phyloP scores from a whole-genome alignment of 441 rosid genomes.

The Gossypium schwendimanii region DNA sequence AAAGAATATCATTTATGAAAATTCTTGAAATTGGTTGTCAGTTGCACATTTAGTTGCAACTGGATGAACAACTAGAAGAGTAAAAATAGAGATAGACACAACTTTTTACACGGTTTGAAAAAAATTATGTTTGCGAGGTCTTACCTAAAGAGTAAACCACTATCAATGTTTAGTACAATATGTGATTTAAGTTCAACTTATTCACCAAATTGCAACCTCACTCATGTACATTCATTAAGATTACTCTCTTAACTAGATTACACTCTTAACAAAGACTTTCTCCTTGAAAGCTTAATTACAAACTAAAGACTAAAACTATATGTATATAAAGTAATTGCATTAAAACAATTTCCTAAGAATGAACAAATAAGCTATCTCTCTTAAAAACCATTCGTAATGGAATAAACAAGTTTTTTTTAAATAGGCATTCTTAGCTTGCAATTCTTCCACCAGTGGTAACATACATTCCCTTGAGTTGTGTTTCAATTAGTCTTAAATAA shows the following conservation, averaged over 20 bases:
- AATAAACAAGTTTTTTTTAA: not conserved
- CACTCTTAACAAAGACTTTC: too few relatives aligned
- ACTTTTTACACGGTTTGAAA: too few relatives aligned
- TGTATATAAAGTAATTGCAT: not conserved
- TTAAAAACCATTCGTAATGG: not conserved
- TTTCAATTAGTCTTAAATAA: not conserved
- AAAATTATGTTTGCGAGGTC: not conserved
- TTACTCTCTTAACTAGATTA: not conserved
- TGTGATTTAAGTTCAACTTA: not conserved
- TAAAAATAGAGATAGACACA: too few relatives aligned
- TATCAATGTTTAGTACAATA: not conserved
- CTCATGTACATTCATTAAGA: not conserved
- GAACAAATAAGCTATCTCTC: not conserved
- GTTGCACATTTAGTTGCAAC: not conserved
- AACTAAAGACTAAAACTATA: too few relatives aligned
- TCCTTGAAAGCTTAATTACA: not conserved
- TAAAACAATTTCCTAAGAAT: not conserved
- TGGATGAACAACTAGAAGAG: not conserved
- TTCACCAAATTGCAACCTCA: not conserved
- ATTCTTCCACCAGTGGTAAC: not conserved
- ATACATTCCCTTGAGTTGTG: not conserved
- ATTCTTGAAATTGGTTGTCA: not conserved
- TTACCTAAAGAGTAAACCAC: not conserved
- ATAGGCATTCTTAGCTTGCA: not conserved
- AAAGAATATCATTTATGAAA: too few relatives aligned